Percentiles rank a stretch among this genome's conserved stretches.
Evolutionary conservation across 108 stramenopile species (phyloP).

Genomic region (Parmales sp.): DNA sequence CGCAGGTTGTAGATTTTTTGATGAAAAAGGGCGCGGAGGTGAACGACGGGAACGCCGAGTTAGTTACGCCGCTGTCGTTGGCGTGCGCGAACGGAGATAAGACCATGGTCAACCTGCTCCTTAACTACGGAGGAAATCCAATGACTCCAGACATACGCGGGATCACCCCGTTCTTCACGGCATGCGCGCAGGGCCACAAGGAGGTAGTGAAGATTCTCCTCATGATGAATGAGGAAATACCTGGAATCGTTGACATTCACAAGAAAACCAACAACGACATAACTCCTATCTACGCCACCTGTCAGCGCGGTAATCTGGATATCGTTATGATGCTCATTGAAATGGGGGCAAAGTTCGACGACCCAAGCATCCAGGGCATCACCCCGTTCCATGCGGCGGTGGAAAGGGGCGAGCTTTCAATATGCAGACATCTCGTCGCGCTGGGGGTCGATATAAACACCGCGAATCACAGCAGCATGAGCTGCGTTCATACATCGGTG

Average conservation of each 20-base stretch:
- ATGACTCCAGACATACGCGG: neutral
- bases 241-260: neutral
- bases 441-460: neutral
- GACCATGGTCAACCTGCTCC: neutral
- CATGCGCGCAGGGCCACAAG: neutral
- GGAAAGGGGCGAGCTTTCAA: neutral
- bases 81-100: neutral
- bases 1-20: neutral
- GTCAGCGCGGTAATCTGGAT: neutral
- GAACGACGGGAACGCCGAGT: neutral
- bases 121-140: neutral
- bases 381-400: slow-evolving; percentile 9
- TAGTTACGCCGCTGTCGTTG: neutral
- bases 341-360: slow-evolving; percentile 6
- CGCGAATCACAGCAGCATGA: neutral
- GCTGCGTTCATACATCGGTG: neutral
- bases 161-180: slow-evolving; percentile 1
- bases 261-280: slow-evolving; percentile 2
- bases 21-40: neutral
- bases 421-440: neutral
- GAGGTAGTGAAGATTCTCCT: neutral
- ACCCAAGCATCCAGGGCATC: neutral
- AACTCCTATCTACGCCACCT: neutral
- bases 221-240: neutral
- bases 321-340: neutral